These are phyloP conservation scores for Saccharomyces hybrid DNA, from an alignment of 1,139 yeast genomes.

Conservation along the genomic window DNA sequence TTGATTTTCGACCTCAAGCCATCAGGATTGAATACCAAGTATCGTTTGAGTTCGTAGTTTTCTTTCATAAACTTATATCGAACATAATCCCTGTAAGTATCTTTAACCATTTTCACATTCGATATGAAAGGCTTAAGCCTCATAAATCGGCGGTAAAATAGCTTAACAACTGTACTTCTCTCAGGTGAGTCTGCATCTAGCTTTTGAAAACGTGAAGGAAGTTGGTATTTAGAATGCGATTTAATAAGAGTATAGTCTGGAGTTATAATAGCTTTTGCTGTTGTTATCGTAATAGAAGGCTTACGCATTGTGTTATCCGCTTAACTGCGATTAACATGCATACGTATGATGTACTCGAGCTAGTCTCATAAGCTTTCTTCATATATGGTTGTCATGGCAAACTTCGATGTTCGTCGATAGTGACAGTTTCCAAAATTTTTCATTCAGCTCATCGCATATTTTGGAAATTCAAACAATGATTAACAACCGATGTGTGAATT, in stretches of 20 bases:
- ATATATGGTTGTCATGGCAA: neutral
- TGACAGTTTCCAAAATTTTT: neutral
- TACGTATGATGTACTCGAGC: neutral
- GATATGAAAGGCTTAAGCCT: constrained; percentile 26
- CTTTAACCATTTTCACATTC: constrained; percentile 18
- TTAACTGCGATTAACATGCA: neutral
- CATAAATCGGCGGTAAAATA: constrained; percentile 22
- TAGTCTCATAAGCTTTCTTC: neutral
- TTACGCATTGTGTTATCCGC: neutral
- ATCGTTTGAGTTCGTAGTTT: constrained; percentile 20
- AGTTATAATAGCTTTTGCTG: constrained; percentile 20
- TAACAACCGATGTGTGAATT: neutral
- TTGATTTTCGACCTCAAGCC: neutral
- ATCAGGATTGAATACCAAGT: constrained; percentile 4
- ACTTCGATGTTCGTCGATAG: neutral
- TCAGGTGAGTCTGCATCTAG: constrained; percentile 3
- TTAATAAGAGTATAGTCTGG: constrained; percentile 14
- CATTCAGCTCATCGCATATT: constrained; percentile 3
- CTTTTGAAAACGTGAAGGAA: constrained; percentile 3
- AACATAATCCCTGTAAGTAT: constrained; percentile 23
- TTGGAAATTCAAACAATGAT: neutral
- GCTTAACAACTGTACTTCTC: constrained; percentile 6
- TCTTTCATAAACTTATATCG: constrained; percentile 26
- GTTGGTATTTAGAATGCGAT: constrained; percentile 10
- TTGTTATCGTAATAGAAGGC: constrained; percentile 8